Evolutionary conservation across 1,139 yeast genomes (phyloP), one percentile per base, ranked within the genome.

Genomic region (Blastobotrys ciferrii): DNA sequence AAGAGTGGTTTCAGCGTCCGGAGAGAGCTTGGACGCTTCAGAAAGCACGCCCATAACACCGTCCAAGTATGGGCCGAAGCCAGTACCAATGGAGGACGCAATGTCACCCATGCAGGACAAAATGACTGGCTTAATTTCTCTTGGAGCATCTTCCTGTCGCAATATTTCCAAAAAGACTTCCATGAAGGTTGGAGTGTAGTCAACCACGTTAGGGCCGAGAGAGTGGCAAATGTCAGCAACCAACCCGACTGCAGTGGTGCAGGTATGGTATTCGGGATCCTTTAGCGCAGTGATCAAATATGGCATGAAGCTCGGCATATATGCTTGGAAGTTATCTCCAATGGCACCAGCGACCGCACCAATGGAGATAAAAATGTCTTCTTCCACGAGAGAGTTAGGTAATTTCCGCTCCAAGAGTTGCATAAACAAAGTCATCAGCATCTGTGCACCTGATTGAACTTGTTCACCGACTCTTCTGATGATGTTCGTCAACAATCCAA

Each of bases 161-260:
- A 92, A 76, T 59, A 82, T 80, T 46, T 78, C 75, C 48, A 96
- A 91, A 63, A 92, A 76, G 42, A 85, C 82, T 48, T 78, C 78
- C 96, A 92, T 89, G 61, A 91, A 79, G 3, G 84, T 84, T 55
- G 82, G 82, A 58, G 87, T 80, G 67, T 87, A 91, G 47, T 84
- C 87, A 49, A 77, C 75, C 56, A 91, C 81, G 39, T 76, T 77
- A 32, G 75, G 76, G 30, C 95, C 96, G 48, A 94, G 75, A 1
- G 97, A 86, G 63, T 89, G 95, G n/a, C 95, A 80, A 58, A 92
- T 84, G 69, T 92, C 98, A n/a, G 97, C 97, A 52, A 92, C 91
- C 51, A 94, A 77, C 3, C 98, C 98, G 52, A 92, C 88, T 2
- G 98, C 96, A 12, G 96, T 87, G 55, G 78, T 79, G 59, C 95